Base-by-base conservation (phyloP, 805 yeast genomes). In the Myxozyma lipomycoides region DNA sequence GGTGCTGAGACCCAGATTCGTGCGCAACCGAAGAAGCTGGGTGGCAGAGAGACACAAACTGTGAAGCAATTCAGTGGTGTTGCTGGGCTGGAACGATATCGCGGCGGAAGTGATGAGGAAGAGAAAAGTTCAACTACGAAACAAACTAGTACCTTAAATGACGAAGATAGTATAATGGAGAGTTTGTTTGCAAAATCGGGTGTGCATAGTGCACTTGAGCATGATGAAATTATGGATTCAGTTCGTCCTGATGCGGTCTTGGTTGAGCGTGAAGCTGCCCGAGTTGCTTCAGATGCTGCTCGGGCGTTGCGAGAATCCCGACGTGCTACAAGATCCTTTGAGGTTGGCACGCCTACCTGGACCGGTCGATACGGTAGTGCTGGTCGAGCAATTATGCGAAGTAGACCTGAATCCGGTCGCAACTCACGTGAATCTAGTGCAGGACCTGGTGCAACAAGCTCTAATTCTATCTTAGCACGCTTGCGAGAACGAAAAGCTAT, bases 331-430 rank as follows among this genome's bases (percentile, higher is more conserved):
- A 64, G 74, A 28, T 62, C 61, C 37, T 67, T 76, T 1, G 66
- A 65, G 23, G 73, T 90, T 26, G 95, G 95, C 3, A 82, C 84
- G 0, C 98, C 97, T 0, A 91, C 98, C 0, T 93, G 97, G 95
- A 91, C 98, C 0, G 98, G 98, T 0, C 79, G 78, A 59, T 87
- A 83, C 72, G 98, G 98, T 0, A 67, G 70, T 18, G 59, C 62
- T 4, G 58, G 58, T 3, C 51, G 52, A 32, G 30, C 57, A 21
- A 26, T 34, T 10, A 41, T 43, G 37, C 49, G 61, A n/a, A 10
- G n/a, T 19, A 24, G 25, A 18, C 23, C 38, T 15, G 21, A 6
- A 30, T 23, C 22, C 12, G 25, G n/a, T 12, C n/a, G 23, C 1
- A 21, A 19, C 4, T 18, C 52, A 7, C 26, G 39, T 28, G 21